These are phyloP conservation scores for Seiridium cupressi DNA, from an alignment of 2,329 filamentous ascomycete genomes.

Conservation along the genomic window DNA sequence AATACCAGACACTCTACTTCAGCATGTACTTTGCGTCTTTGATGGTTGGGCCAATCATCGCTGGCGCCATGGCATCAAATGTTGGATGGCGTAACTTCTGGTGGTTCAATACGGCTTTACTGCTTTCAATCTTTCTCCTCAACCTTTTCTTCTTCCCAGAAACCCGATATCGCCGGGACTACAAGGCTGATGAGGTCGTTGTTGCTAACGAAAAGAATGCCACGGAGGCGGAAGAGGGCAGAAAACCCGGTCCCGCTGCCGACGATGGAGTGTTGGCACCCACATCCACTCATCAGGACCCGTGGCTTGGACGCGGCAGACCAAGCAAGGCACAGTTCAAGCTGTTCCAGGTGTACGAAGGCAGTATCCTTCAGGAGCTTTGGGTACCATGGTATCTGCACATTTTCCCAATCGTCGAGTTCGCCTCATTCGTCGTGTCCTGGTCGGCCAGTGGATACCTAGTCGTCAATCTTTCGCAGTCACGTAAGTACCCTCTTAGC, in stretches of 20 bases:
- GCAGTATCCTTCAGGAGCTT: slow-evolving; percentile 50
- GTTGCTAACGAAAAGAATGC: not conserved
- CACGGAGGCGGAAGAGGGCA: not conserved
- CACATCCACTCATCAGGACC: slow-evolving; percentile 45
- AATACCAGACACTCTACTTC: slow-evolving; percentile 54
- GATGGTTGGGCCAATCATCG: slow-evolving; percentile 39
- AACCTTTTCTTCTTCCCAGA: slow-evolving; percentile 62
- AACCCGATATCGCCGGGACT: slow-evolving; percentile 54
- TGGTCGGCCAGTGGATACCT: slow-evolving; percentile 4
- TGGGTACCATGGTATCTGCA: slow-evolving; percentile 63
- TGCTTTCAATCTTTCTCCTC: slow-evolving; percentile 47
- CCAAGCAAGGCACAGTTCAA: slow-evolving; percentile 56
- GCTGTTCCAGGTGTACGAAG: slow-evolving; percentile 44
- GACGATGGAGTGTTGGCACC: slow-evolving; percentile 14
- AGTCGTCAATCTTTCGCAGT: slow-evolving; percentile 5
- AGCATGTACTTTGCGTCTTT: slow-evolving; percentile 60
- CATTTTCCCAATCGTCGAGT: slow-evolving; percentile 50
- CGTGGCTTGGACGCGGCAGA: slow-evolving; percentile 52
- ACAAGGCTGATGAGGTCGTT: slow-evolving; percentile 24
- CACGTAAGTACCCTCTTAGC: not conserved
- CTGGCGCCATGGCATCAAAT: slow-evolving; percentile 58
- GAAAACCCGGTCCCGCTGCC: not conserved
- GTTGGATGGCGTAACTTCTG: slow-evolving; percentile 62
- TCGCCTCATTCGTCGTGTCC: slow-evolving; percentile 6
- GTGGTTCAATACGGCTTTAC: slow-evolving; percentile 61